These are phyloP conservation scores for Dalbergia cultrata DNA, from an alignment of 306 rosid genomes.

Conservation along the genomic window DNA sequence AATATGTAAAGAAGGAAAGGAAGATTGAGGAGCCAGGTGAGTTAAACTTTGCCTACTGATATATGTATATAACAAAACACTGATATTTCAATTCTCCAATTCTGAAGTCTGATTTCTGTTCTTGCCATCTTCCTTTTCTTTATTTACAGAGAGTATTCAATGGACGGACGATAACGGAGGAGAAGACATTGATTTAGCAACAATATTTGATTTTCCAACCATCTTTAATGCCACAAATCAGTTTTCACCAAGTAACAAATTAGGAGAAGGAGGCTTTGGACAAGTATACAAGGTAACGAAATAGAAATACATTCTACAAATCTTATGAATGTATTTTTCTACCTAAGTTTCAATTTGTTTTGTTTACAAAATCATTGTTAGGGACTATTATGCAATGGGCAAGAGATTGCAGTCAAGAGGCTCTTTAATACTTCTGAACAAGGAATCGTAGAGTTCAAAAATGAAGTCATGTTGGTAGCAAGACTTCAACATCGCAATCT, in stretches of 20 bases:
- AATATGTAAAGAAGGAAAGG: not conserved
- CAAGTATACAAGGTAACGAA: not conserved
- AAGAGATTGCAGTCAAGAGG: constrained; percentile 8
- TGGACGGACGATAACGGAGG: not conserved
- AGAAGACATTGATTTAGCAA: not conserved
- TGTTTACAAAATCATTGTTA: not conserved
- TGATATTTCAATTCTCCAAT: not conserved
- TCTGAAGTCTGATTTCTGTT: not conserved
- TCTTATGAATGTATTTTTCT: not conserved
- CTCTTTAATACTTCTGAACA: not conserved
- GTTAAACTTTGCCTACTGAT: not conserved
- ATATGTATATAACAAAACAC: no score
- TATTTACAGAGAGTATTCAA: not conserved
- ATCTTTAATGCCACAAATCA: not conserved
- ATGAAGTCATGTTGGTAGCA: constrained; percentile 14
- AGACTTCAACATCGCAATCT: not conserved
- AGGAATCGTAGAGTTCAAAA: not conserved
- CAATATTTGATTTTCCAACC: not conserved
- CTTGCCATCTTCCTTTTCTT: not conserved
- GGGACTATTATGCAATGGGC: not conserved
- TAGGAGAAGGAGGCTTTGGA: not conserved
- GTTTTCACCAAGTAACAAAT: not conserved
- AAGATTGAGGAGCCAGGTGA: not conserved
- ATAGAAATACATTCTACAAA: not conserved
- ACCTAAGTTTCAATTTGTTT: not conserved